Evolutionary conservation across 2,329 filamentous ascomycete species (phyloP).

Genomic region (Fusarium sp.): DNA sequence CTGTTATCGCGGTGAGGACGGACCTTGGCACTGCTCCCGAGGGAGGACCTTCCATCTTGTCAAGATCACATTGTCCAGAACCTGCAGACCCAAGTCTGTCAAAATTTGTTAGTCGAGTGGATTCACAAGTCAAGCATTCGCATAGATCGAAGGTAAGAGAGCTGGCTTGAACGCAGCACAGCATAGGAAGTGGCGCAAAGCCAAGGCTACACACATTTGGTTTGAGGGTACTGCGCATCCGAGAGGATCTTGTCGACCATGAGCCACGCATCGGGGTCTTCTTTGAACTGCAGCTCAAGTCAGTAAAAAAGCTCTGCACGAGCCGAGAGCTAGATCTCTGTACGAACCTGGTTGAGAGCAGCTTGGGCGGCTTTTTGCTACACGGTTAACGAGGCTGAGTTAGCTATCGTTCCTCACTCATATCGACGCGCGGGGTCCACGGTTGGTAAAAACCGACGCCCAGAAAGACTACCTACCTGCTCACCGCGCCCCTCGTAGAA

Average conservation of each 20-base stretch:
- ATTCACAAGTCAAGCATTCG: not conserved
- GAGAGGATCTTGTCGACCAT: constrained; percentile 97
- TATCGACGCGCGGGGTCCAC: constrained; percentile 33
- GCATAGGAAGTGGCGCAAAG: constrained; percentile 20
- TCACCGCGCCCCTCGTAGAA: constrained; percentile 98
- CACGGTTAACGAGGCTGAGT: constrained; percentile 47
- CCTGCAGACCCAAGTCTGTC: constrained; percentile 89
- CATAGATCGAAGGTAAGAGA: not conserved
- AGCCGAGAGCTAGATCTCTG: constrained; percentile 11
- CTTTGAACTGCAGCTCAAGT: constrained; percentile 79
- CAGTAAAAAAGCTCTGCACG: constrained; percentile 12
- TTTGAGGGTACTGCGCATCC: constrained; percentile 92
- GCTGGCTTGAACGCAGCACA: not conserved
- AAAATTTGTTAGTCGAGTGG: constrained; percentile 39
- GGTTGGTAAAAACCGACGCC: constrained; percentile 28
- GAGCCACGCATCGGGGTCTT: constrained; percentile 97
- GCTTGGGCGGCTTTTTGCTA: constrained; percentile 97
- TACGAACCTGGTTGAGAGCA: constrained; percentile 86
- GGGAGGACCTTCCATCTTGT: constrained; percentile 99
- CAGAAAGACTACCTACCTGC: constrained; percentile 66
- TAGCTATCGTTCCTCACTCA: constrained; percentile 29
- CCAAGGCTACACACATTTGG: constrained; percentile 77
- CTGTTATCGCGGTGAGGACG: constrained; percentile 35
- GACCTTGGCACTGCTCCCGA: constrained; percentile 91
- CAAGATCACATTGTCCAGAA: constrained; percentile 97